Base-by-base conservation (phyloP, 345 rosid species). In the Hibiscus mutabilis region DNA sequence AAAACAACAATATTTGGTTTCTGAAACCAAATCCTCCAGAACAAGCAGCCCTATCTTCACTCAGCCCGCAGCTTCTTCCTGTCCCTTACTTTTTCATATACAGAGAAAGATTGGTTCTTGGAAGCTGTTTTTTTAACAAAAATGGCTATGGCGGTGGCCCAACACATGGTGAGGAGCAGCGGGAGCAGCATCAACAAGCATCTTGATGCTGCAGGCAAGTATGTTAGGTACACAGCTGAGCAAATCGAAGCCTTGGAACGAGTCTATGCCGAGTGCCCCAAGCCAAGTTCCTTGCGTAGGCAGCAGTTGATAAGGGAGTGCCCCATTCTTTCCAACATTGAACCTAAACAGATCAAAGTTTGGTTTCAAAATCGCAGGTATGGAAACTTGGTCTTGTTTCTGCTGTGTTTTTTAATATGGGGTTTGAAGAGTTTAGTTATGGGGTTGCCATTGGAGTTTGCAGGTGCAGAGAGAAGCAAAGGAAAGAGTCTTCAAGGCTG, bases 351-450 rank as follows among this genome's bases (percentile, higher is more conserved):
- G 88, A 96, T 96, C 93, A 96, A 96, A 87, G 98, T 96, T 75
- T 96, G 99, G 99, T 96, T 96, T 73, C 99, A 96, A 60, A 96
- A 96, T 72, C 96, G 98, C 84, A 92, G 99, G 99, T 91, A 73
- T 25, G 19, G 51, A 25, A 60, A 53, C 49, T 37, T 37, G 63
- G 25, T n/a, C 24, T 40, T 65, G 13, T n/a, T n/a, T n/a, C n/a
- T n/a, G n/a, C n/a, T n/a, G n/a, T n/a, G n/a, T n/a, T n/a, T n/a
- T n/a, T n/a, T n/a, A n/a, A n/a, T n/a, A n/a, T n/a, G n/a, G n/a
- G n/a, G n/a, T n/a, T n/a, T n/a, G n/a, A n/a, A n/a, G n/a, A n/a
- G n/a, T n/a, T n/a, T n/a, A n/a, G n/a, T n/a, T n/a, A n/a, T n/a
- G n/a, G 37, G 9, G 31, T 21, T 31, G 27, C n/a, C 5, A 21